phyloP scores from a whole-genome alignment of 208 protist genomes.

The Leishmania arabica region DNA sequence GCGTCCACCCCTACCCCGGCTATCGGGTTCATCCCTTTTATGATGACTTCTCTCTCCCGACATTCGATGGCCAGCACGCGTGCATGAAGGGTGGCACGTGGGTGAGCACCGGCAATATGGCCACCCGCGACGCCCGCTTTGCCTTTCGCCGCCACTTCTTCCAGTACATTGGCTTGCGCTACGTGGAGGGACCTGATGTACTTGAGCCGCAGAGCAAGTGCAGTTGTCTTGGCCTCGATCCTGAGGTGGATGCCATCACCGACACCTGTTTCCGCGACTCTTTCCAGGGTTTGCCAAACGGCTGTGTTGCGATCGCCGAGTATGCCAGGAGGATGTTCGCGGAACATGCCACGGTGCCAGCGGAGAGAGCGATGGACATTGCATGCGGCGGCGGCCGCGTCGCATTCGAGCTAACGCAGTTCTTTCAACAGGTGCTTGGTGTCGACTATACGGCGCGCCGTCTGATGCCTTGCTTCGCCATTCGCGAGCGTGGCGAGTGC shows the following conservation, averaged over 20 bases:
- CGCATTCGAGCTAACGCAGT: constrained; percentile 77
- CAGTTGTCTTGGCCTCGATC: constrained; percentile 64
- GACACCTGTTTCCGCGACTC: constrained; percentile 71
- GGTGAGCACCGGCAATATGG: constrained; percentile 95
- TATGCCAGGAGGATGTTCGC: constrained; percentile 51
- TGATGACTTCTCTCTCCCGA: constrained; percentile 97
- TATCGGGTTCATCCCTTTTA: constrained; percentile 95
- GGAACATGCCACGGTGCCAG: constrained; percentile 46
- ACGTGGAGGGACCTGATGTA: constrained; percentile 79
- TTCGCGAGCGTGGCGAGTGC: constrained; percentile 79
- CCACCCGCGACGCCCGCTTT: constrained; percentile 91
- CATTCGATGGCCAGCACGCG: constrained; percentile 94
- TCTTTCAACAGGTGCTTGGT: constrained; percentile 81
- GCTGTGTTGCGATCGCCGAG: constrained; percentile 72
- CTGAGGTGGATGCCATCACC: constrained; percentile 78
- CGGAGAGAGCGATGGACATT: constrained; percentile 76
- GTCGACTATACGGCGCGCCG: constrained; percentile 83
- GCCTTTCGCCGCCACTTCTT: constrained; percentile 97
- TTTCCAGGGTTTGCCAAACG: constrained; percentile 68
- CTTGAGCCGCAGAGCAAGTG: constrained; percentile 27
- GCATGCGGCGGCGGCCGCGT: constrained; percentile 85
- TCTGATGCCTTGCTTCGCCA: constrained; percentile 86
- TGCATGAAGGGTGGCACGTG: constrained; percentile 96
- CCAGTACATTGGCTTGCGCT: constrained; percentile 94
- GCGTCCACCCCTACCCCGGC: constrained; percentile 88